phyloP scores from a whole-genome alignment of 2,329 filamentous ascomycete genomes.

The Aspergillus novoparasiticus region DNA sequence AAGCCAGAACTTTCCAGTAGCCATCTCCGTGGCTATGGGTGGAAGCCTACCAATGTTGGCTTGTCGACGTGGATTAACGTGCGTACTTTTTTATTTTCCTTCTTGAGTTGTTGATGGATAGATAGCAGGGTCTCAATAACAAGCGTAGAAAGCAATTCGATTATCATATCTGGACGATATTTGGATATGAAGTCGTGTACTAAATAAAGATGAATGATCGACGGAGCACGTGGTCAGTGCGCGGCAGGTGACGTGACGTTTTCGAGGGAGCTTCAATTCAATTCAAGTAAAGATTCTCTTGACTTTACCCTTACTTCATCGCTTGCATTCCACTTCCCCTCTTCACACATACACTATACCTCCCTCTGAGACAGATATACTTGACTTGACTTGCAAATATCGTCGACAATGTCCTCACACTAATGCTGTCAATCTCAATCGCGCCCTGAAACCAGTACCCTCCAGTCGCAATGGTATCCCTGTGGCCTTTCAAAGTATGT shows the following conservation, averaged over 20 bases:
- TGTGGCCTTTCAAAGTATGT: conserved; percentile 82
- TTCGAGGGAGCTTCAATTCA: not conserved
- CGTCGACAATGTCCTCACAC: not conserved
- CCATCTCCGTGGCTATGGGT: no score
- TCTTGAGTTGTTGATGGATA: rapidly evolving
- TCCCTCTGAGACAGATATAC: not conserved
- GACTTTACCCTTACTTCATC: conserved; percentile 5
- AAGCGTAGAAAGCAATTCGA: not conserved
- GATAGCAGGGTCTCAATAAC: not conserved
- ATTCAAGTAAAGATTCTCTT: not conserved
- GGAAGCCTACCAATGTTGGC: no score
- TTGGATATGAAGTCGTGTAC: not conserved
- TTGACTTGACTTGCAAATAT: not conserved
- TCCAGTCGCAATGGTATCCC: conserved; percentile 66
- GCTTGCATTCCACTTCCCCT: not conserved
- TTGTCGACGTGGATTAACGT: no score
- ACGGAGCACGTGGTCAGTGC: conserved; percentile 5
- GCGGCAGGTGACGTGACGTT: conserved; percentile 2
- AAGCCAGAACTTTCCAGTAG: no score
- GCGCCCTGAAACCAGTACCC: not conserved
- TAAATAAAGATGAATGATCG: not conserved
- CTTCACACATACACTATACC: not conserved
- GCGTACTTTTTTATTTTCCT: no score
- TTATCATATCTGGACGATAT: not conserved
- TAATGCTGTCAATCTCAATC: not conserved